These are phyloP conservation scores for Monascus purpureus DNA, from an alignment of 495 filamentous ascomycete genomes.

Conservation along the genomic window DNA sequence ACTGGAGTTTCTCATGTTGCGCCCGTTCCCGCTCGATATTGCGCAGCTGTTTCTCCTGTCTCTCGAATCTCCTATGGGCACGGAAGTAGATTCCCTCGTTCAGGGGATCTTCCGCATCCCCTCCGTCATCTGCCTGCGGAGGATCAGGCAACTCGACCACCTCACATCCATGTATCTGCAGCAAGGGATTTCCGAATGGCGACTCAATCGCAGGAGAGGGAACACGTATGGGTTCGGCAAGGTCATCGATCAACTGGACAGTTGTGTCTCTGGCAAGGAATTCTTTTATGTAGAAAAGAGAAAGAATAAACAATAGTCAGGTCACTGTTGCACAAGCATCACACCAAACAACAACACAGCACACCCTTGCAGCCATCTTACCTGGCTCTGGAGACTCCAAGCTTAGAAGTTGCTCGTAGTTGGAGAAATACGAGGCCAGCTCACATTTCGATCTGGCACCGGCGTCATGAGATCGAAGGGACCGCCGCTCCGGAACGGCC, in stretches of 20 bases:
- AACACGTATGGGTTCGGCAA: slow-evolving; percentile 15
- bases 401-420: slow-evolving; percentile 82
- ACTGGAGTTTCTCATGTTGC: slow-evolving; percentile 79
- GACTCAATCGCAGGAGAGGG: slow-evolving; percentile 8
- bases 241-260: slow-evolving; percentile 32
- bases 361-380: slow-evolving; percentile 25
- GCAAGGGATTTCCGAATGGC: slow-evolving; percentile 28
- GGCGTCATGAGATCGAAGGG: slow-evolving; percentile 35
- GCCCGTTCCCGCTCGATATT: slow-evolving; percentile 88
- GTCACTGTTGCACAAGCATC: too few species aligned
- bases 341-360: too few species aligned
- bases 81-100: slow-evolving; percentile 52
- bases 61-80: slow-evolving; percentile 62
- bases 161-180: slow-evolving; percentile 22
- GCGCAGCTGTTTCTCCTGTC: slow-evolving; percentile 82
- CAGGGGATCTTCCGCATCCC: slow-evolving; percentile 42
- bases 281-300: slow-evolving; percentile 13
- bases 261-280: slow-evolving; percentile 30
- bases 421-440: slow-evolving; percentile 72
- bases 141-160: slow-evolving; percentile 14
- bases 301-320: not conserved
- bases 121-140: not conserved
- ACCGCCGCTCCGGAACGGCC: slow-evolving; percentile 21
- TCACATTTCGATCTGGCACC: slow-evolving; percentile 67
- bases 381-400: slow-evolving; percentile 63